phyloP scores from a whole-genome alignment of 1,139 yeast species.

The Yamadazyma oceani region DNA sequence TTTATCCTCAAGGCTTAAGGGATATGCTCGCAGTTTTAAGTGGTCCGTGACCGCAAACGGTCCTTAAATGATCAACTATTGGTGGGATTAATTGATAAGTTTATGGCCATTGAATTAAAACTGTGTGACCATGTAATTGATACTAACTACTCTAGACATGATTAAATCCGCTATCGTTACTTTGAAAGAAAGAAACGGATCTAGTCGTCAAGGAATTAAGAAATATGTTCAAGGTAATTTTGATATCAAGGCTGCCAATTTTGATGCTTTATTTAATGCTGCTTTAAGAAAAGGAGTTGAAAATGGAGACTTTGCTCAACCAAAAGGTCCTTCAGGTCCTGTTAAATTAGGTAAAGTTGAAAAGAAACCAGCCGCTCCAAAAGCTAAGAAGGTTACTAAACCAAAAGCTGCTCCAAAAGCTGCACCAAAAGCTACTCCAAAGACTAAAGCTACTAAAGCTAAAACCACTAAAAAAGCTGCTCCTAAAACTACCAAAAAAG shows the following conservation, averaged over 20 bases:
- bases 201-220: conserved; percentile 76
- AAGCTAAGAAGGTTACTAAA: conserved; percentile 15
- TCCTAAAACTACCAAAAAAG: conserved; percentile 13
- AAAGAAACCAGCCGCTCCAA: conserved; percentile 20
- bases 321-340: conserved; percentile 84
- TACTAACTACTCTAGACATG: conserved; percentile 48
- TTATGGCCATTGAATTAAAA: no score
- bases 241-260: conserved; percentile 59
- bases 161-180: conserved; percentile 71
- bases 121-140: no score
- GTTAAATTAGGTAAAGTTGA: conserved; percentile 45
- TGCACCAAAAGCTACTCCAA: conserved; percentile 18
- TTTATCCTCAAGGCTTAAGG: no score
- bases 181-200: conserved; percentile 81
- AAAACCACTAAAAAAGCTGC: conserved; percentile 20
- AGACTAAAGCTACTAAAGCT: conserved; percentile 14
- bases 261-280: conserved; percentile 73
- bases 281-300: conserved; percentile 84
- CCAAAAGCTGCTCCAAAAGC: conserved; percentile 15
- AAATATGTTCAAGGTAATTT: conserved; percentile 67
- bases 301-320: conserved; percentile 75
- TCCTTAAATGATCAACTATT: no score
- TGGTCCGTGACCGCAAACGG: neutral
- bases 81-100: no score
- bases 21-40: no score